These are phyloP conservation scores for Tetrahymena elliotti DNA, from an alignment of 73 alveolate species.

Conservation along the genomic window DNA sequence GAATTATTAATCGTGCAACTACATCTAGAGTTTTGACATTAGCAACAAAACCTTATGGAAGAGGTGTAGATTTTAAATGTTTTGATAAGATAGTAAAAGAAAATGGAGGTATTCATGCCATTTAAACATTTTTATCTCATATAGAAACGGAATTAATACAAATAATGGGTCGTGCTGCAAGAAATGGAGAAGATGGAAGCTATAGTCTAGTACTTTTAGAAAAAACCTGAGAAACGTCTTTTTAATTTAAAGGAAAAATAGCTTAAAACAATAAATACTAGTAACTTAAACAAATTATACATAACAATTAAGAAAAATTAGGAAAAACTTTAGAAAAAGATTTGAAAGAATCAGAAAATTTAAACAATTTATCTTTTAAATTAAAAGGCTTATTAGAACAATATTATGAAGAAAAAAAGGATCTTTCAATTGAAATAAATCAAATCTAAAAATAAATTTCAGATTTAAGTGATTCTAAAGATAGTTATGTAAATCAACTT, in stretches of 20 bases:
- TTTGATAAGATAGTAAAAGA: background rate
- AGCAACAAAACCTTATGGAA: slow-evolving; percentile 17
- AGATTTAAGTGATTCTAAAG: background rate
- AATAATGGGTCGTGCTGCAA: slow-evolving; percentile 44
- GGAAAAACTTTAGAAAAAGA: background rate
- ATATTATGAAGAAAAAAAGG: background rate
- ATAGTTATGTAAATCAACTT: background rate
- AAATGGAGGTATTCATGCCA: slow-evolving; percentile 42
- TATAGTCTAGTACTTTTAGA: slow-evolving; percentile 19
- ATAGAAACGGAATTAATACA: slow-evolving; percentile 13
- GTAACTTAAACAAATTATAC: background rate
- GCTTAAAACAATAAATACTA: background rate
- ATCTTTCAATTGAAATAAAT: background rate
- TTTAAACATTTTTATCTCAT: slow-evolving; percentile 29
- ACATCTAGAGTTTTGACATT: background rate
- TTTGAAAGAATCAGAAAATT: background rate
- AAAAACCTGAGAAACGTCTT: background rate
- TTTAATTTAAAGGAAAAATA: background rate
- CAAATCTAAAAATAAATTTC: background rate
- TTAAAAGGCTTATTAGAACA: background rate
- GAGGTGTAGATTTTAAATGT: slow-evolving; percentile 45
- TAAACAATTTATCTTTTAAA: background rate
- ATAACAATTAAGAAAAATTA: too few relatives aligned
- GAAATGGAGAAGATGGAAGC: slow-evolving; percentile 48
- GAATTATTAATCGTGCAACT: background rate